Conservation (phyloP, 257 asterid species). For the Leonotis leonurus region DNA sequence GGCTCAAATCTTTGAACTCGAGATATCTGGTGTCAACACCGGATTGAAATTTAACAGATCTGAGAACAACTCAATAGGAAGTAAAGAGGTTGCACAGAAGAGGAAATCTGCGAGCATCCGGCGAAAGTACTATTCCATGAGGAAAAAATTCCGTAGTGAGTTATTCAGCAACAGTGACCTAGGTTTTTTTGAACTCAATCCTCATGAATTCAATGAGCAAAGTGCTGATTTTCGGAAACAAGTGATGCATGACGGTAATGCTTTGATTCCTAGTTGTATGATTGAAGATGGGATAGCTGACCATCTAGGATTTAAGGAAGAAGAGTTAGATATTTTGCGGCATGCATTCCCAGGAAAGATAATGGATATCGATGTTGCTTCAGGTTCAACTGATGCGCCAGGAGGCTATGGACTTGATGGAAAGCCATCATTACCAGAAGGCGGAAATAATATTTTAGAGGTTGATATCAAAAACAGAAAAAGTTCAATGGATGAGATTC, state of each 20-base stretch:
- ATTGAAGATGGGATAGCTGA: slow-evolving; percentile 38
- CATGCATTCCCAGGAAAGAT: slow-evolving; percentile 60
- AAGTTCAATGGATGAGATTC: slow-evolving; percentile 30
- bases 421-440: slow-evolving; percentile 32
- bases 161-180: slow-evolving; percentile 46
- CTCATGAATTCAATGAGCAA: slow-evolving; percentile 41
- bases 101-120: slow-evolving; percentile 70
- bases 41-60: slow-evolving; percentile 41
- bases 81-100: slow-evolving; percentile 42
- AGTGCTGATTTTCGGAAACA: slow-evolving; percentile 43
- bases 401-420: slow-evolving; percentile 45
- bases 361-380: slow-evolving; percentile 26
- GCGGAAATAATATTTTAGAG: slow-evolving; percentile 33
- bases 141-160: slow-evolving; percentile 65
- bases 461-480: slow-evolving; percentile 26
- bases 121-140: slow-evolving; percentile 62
- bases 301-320: slow-evolving; percentile 52
- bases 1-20: slow-evolving; percentile 66
- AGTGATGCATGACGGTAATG: slow-evolving; percentile 31
- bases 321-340: slow-evolving; percentile 55
- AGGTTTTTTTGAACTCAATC: slow-evolving; percentile 45
- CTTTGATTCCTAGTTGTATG: slow-evolving; percentile 33
- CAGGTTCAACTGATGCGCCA: slow-evolving; percentile 26
- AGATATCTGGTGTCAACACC: slow-evolving; percentile 60
- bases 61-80: slow-evolving; percentile 38